These are phyloP conservation scores for Hemisphaericaspora xylanilytica DNA, from an alignment of 1,139 yeast species.

Conservation along the genomic window DNA sequence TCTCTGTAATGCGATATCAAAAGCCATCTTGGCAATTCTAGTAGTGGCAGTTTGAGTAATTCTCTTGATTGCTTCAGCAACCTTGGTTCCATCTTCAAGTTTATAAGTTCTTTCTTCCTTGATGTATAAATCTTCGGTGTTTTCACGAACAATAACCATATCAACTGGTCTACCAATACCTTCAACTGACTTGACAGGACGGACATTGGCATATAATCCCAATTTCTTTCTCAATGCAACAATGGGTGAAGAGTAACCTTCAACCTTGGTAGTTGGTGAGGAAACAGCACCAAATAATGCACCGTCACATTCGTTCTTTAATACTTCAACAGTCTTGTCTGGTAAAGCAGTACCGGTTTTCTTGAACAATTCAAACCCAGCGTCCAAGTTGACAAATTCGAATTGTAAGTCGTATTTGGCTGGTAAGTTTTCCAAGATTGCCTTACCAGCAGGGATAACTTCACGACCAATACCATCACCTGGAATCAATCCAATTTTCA, in stretches of 20 bases:
- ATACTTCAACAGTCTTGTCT: conserved; percentile 79
- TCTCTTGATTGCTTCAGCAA: conserved; percentile 97
- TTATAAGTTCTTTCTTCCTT: conserved; percentile 82
- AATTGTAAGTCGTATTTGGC: conserved; percentile 71
- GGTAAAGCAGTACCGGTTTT: conserved; percentile 95
- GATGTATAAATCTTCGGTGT: conserved; percentile 94
- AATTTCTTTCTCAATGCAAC: conserved; percentile 94
- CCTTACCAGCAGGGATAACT: conserved; percentile 93
- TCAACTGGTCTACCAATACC: conserved; percentile 87
- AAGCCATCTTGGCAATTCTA: conserved; percentile 86
- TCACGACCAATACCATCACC: conserved; percentile 99
- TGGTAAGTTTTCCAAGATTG: conserved; percentile 79
- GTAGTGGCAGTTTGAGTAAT: conserved; percentile 84
- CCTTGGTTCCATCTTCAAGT: conserved; percentile 70
- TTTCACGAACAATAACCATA: conserved; percentile 96
- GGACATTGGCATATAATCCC: conserved; percentile 93
- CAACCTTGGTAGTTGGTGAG: conserved; percentile 91
- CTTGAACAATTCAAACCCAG: conserved; percentile 92
- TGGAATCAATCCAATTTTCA: conserved; percentile 70
- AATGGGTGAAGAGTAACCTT: conserved; percentile 95
- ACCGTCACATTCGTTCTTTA: conserved; percentile 86
- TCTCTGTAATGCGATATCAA: conserved; percentile 89
- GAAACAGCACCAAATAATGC: conserved; percentile 97
- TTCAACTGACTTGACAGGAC: conserved; percentile 93
- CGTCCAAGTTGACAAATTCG: conserved; percentile 83